A percentile compares a stretch with the other conserved stretches of the same genome.
These are phyloP conservation scores for Trypanosoma platydactyli DNA, from an alignment of 208 protist genomes.

Conservation along the genomic window DNA sequence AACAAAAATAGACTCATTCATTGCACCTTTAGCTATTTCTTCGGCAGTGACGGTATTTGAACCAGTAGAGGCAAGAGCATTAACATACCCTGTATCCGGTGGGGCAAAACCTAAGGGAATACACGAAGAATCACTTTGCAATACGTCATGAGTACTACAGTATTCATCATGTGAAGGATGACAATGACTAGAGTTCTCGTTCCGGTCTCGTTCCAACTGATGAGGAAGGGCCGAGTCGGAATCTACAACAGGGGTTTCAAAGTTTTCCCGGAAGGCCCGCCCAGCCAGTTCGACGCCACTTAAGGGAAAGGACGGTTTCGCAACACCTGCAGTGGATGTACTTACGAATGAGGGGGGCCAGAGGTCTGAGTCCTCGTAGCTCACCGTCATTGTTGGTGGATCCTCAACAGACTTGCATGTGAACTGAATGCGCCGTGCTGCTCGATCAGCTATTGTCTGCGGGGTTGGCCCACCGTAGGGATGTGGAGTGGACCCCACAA, in stretches of 20 bases:
- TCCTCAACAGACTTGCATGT: constrained; percentile 2
- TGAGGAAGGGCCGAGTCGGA: not conserved
- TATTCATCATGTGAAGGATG: not conserved
- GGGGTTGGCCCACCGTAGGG: constrained; percentile 27
- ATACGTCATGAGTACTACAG: not conserved
- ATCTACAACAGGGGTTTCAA: constrained; percentile 13
- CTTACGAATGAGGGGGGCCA: not conserved
- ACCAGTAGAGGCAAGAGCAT: no score
- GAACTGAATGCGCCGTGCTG: constrained; percentile 21
- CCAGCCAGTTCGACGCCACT: constrained; percentile 24
- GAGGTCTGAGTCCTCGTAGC: constrained; percentile 21
- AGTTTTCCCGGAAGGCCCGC: constrained; percentile 20
- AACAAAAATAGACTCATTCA: not conserved
- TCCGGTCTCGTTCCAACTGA: not conserved
- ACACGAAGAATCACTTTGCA: not conserved
- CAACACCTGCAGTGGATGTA: not conserved
- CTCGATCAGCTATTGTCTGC: constrained; percentile 30
- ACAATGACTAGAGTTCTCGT: constrained; percentile 1
- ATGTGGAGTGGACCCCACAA: constrained; percentile 30
- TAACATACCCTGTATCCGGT: constrained; percentile 23
- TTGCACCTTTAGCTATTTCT: no score
- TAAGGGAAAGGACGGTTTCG: constrained; percentile 5
- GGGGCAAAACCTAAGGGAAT: no score
- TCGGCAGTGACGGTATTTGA: no score
- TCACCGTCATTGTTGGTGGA: constrained; percentile 17